Conservation (phyloP, 768 basidiomycete species). For the Leccinellum rugosiceps region DNA sequence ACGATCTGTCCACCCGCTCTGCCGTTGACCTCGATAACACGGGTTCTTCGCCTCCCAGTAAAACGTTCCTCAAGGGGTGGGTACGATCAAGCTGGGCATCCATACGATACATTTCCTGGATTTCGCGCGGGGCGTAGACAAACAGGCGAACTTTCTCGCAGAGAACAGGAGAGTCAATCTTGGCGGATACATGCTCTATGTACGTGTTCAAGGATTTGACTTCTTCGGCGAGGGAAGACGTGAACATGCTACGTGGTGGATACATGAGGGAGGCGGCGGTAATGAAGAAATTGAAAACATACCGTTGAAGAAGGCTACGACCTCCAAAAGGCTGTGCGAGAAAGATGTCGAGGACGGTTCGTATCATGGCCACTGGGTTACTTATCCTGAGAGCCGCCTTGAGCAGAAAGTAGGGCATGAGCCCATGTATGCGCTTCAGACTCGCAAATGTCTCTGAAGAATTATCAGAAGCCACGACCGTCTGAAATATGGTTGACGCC, state of each 20-base stretch:
- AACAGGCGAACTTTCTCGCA: slow-evolving; percentile 87
- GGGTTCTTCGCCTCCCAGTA: slow-evolving; percentile 77
- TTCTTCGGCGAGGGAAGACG: slow-evolving; percentile 87
- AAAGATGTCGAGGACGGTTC: slow-evolving; percentile 89
- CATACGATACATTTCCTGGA: slow-evolving; percentile 75
- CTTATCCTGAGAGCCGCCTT: slow-evolving; percentile 89
- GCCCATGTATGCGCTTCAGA: slow-evolving; percentile 88
- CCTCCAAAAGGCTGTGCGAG: slow-evolving; percentile 97
- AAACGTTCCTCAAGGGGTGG: slow-evolving; percentile 74
- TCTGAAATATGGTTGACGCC: slow-evolving; percentile 95
- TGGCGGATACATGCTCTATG: slow-evolving; percentile 81
- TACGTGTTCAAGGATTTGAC: slow-evolving; percentile 81
- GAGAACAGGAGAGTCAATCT: slow-evolving; percentile 83
- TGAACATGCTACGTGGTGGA: slow-evolving; percentile 75
- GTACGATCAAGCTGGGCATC: slow-evolving; percentile 75
- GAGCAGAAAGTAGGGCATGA: slow-evolving; percentile 98
- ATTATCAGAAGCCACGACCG: slow-evolving; percentile 89
- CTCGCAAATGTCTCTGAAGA: slow-evolving; percentile 85
- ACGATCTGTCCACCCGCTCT: slow-evolving; percentile 74
- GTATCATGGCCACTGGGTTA: slow-evolving; percentile 95
- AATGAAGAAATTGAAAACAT: slow-evolving; percentile 7
- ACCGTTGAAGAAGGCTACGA: slow-evolving; percentile 87
- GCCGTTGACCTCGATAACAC: slow-evolving; percentile 73
- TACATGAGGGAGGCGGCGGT: not conserved
- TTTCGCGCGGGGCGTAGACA: slow-evolving; percentile 83